A percentile compares a stretch with the other conserved stretches of the same genome.
phyloP scores from a whole-genome alignment of 2,329 filamentous ascomycete genomes.

The Leptographium wingfieldii region DNA sequence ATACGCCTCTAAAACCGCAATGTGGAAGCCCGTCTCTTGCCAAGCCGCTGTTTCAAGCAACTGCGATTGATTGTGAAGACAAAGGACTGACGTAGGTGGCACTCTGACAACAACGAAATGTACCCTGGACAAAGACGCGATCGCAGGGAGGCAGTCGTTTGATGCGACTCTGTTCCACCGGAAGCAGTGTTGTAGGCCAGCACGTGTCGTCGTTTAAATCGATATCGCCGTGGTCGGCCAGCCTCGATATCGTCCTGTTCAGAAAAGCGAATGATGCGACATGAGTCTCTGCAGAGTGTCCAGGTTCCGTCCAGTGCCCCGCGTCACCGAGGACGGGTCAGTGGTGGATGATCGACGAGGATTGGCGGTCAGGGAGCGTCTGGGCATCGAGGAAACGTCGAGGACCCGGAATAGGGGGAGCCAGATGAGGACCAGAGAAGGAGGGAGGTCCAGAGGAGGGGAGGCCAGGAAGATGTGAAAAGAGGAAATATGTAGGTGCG shows the following conservation, averaged over 20 bases:
- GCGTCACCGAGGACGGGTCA: not conserved
- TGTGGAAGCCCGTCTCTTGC: not conserved
- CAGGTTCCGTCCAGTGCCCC: not conserved
- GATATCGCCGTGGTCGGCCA: not conserved
- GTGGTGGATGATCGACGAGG: not conserved
- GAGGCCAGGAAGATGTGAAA: not conserved
- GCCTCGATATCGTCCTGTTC: not conserved
- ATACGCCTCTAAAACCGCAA: not conserved
- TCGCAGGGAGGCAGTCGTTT: not conserved
- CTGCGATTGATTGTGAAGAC: not conserved
- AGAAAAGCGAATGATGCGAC: not conserved
- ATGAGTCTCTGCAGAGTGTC: not conserved
- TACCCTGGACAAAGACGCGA: not conserved
- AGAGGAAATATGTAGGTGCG: not conserved
- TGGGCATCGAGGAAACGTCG: not conserved
- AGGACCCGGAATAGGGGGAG: not conserved
- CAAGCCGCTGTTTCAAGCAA: not conserved
- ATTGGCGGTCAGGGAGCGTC: not conserved
- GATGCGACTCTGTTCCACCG: not conserved
- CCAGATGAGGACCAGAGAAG: not conserved
- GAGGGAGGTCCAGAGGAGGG: not conserved
- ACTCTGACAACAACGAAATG: not conserved
- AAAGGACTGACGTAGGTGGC: not conserved
- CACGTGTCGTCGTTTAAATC: not conserved
- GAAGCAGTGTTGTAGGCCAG: not conserved